phyloP scores from a whole-genome alignment of 345 rosid species.

The Populus ilicifolia region DNA sequence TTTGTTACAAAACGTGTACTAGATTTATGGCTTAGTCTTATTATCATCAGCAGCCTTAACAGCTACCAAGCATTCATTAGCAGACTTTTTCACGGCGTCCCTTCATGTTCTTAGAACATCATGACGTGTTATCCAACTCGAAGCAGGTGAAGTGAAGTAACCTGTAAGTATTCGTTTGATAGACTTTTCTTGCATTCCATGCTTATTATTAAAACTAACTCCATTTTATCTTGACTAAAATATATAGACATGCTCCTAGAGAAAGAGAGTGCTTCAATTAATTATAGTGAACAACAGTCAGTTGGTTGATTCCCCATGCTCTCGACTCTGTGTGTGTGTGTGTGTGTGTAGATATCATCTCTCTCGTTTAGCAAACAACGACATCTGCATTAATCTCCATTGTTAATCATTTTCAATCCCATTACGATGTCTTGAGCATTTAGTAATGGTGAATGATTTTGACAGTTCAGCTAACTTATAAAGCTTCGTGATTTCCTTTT shows the following conservation, averaged over 20 bases:
- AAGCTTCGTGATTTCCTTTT: slow-evolving; percentile 12
- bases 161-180: slow-evolving; percentile 31
- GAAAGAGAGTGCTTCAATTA: slow-evolving; percentile 1
- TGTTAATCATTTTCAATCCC: background rate
- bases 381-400: slow-evolving; percentile 18
- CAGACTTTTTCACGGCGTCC: background rate
- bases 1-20: no score
- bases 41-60: background rate
- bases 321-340: no score
- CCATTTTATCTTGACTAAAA: slow-evolving; percentile 16
- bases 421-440: slow-evolving; percentile 7
- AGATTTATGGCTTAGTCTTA: background rate
- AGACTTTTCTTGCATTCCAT: slow-evolving; percentile 18
- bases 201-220: slow-evolving; percentile 27
- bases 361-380: slow-evolving; percentile 10
- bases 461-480: slow-evolving; percentile 33
- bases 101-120: background rate
- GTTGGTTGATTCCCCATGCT: slow-evolving; percentile 6
- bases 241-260: background rate
- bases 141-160: slow-evolving; percentile 37
- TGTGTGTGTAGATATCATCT: background rate
- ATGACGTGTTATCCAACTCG: slow-evolving; percentile 38
- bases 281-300: slow-evolving; percentile 18
- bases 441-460: slow-evolving; percentile 20
- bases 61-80: background rate